A percentile compares a stretch with the other conserved stretches of the same genome.
Conservation (phyloP, 768 basidiomycete species). For the Cytidiella melzeri region DNA sequence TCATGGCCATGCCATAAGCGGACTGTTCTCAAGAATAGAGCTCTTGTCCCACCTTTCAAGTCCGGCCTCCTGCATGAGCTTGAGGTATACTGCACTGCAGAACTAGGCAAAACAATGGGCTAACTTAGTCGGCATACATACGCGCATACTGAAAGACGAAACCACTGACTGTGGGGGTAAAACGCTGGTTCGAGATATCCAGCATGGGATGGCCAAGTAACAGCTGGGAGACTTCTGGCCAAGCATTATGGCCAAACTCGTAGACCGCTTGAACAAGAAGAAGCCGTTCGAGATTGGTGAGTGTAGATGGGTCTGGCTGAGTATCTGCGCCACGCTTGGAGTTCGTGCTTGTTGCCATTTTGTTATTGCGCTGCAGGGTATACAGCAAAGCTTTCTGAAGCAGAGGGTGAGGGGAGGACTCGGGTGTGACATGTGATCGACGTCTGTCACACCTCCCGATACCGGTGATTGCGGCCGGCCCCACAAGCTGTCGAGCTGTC, state of each 20-base stretch:
- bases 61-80: constrained; percentile 62
- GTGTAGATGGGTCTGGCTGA: constrained; percentile 12
- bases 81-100: constrained; percentile 60
- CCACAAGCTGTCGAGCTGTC: background rate
- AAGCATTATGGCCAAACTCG: constrained; percentile 66
- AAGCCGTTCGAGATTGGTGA: constrained; percentile 57
- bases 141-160: constrained; percentile 5
- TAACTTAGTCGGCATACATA: constrained; percentile 9
- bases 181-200: constrained; percentile 54
- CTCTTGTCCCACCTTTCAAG: constrained; percentile 50
- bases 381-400: too few species aligned
- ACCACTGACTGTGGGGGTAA: constrained; percentile 54
- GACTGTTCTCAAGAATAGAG: background rate
- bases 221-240: constrained; percentile 60
- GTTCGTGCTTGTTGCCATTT: constrained; percentile 14
- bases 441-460: background rate
- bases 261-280: constrained; percentile 84
- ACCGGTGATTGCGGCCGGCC: background rate
- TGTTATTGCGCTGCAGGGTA: too few species aligned
- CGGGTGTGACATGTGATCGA: too few species aligned
- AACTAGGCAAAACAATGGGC: constrained; percentile 39
- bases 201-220: constrained; percentile 70
- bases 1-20: background rate
- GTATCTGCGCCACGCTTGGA: constrained; percentile 9
- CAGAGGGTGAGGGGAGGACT: background rate